Evolutionary conservation across 1,284 basidiomycete species (phyloP).

Genomic region (Trametes sp.): DNA sequence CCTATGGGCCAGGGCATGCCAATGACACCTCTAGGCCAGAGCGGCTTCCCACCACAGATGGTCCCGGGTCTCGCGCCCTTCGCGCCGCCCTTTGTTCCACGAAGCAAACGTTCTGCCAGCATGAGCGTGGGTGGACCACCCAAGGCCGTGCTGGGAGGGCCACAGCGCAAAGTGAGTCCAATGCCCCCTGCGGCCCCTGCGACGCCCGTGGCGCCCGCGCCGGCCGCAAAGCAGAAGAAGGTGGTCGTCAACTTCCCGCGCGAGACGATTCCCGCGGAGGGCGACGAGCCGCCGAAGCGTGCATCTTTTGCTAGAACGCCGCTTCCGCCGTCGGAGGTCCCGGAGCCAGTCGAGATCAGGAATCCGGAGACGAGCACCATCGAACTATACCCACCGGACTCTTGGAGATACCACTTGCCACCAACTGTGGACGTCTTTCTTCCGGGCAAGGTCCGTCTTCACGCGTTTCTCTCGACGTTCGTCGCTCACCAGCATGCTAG

Average conservation of each 20-base stretch:
- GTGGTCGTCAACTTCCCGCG: slow-evolving; percentile 74
- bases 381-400: slow-evolving; percentile 69
- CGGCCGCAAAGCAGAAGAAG: slow-evolving; percentile 66
- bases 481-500: slow-evolving; percentile 45
- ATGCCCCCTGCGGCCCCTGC: slow-evolving; percentile 52
- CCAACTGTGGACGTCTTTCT: slow-evolving; percentile 78
- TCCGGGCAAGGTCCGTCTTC: slow-evolving; percentile 71
- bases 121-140: slow-evolving; percentile 78
- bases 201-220: slow-evolving; percentile 33
- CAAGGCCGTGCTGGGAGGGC: slow-evolving; percentile 81
- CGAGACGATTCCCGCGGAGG: slow-evolving; percentile 60
- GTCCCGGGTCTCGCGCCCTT: slow-evolving; percentile 50
- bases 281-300: slow-evolving; percentile 53
- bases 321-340: slow-evolving; percentile 51
- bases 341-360: slow-evolving; percentile 44
- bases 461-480: not conserved
- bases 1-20: slow-evolving; percentile 54
- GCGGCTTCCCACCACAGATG: slow-evolving; percentile 60
- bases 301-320: slow-evolving; percentile 70
- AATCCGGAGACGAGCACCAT: slow-evolving; percentile 60
- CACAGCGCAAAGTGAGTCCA: slow-evolving; percentile 75
- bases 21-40: slow-evolving; percentile 66
- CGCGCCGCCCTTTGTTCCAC: slow-evolving; percentile 58
- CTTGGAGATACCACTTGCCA: slow-evolving; percentile 62
- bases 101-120: slow-evolving; percentile 68